Evolutionary conservation across 2,329 filamentous ascomycete species (phyloP).

Genomic region (Talaromyces sp.): DNA sequence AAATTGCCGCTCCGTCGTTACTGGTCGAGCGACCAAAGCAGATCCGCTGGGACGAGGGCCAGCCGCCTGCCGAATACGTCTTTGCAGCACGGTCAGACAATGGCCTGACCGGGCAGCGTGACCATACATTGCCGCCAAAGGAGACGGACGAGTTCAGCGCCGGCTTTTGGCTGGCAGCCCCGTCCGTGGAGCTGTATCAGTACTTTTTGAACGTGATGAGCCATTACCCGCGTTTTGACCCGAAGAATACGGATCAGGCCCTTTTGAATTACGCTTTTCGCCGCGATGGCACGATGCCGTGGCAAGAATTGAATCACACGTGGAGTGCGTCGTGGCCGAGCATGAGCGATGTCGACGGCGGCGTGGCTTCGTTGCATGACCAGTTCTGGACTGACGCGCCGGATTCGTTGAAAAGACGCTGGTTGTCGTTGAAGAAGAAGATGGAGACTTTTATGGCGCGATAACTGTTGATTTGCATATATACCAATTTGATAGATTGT

Average conservation of each 20-base stretch:
- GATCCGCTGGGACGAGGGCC: constrained; percentile 2
- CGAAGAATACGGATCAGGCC: constrained; percentile 37
- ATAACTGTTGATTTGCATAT: background rate
- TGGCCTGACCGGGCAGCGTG: background rate
- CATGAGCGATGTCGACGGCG: background rate
- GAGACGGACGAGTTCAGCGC: constrained; percentile 8
- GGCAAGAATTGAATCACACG: constrained; percentile 31
- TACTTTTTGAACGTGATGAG: constrained; percentile 34
- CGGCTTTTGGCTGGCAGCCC: constrained; percentile 37
- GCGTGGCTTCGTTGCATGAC: constrained; percentile 1
- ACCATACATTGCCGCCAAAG: constrained; percentile 5
- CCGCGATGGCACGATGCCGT: constrained; percentile 37
- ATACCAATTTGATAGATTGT: background rate
- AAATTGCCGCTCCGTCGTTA: background rate
- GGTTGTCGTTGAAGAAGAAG: background rate
- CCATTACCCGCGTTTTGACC: constrained; percentile 32
- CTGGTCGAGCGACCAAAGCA: background rate
- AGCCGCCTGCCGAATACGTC: constrained; percentile 5
- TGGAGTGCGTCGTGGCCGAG: constrained; percentile 25
- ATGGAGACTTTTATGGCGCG: background rate
- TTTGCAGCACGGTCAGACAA: constrained; percentile 3
- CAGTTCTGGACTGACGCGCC: background rate
- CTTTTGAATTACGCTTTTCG: constrained; percentile 42
- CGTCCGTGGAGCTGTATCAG: constrained; percentile 32
- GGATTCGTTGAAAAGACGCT: background rate